Percentiles rank a stretch among this genome's conserved stretches.
Conservation (phyloP, 768 basidiomycete species). For the Mycena epipterygia region DNA sequence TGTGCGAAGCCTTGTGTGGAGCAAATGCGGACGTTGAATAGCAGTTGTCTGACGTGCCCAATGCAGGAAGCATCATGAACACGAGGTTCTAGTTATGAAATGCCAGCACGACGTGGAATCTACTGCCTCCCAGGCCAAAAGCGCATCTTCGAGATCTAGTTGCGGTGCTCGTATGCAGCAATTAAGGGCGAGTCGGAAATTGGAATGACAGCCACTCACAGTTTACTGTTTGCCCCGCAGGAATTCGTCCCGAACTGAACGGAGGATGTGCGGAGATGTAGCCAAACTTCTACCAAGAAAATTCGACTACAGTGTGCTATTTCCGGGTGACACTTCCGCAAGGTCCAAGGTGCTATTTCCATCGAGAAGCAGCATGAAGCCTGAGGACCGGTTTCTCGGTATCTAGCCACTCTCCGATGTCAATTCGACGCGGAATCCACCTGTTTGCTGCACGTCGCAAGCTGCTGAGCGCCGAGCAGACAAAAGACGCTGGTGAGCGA, state of each 20-base stretch:
- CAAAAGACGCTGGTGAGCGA: too few relatives aligned
- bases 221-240: neutral
- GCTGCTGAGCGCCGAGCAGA: too few relatives aligned
- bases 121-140: neutral
- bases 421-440: too few relatives aligned
- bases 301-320: too few relatives aligned
- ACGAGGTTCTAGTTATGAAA: neutral
- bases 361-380: too few relatives aligned
- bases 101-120: constrained; percentile 8
- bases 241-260: neutral
- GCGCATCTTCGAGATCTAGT: neutral
- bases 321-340: too few relatives aligned
- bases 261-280: neutral
- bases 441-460: too few relatives aligned
- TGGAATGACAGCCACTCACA: neutral
- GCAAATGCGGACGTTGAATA: constrained; percentile 12
- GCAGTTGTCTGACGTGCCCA: neutral
- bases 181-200: neutral
- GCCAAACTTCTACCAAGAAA: neutral
- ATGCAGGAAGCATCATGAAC: too few relatives aligned
- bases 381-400: too few relatives aligned
- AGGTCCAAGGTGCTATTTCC: too few relatives aligned
- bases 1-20: constrained; percentile 3
- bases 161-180: neutral
- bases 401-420: too few relatives aligned